phyloP scores from a whole-genome alignment of 352 stramenopile genomes.

The Plasmopara viticola region DNA sequence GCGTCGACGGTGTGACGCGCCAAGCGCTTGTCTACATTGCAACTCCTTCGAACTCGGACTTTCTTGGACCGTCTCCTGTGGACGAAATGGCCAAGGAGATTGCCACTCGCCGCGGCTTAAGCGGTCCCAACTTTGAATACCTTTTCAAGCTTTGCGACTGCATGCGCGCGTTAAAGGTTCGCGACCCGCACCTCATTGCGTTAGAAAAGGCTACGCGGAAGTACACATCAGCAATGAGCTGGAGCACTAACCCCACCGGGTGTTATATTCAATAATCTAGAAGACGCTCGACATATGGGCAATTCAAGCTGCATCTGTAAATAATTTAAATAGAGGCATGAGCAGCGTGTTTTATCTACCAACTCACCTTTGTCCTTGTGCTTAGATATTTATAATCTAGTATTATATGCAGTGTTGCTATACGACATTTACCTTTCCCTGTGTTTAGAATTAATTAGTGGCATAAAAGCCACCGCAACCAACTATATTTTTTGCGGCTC shows the following conservation, averaged over 20 bases:
- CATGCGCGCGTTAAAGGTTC: slow-evolving; percentile 70
- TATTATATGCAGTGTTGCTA: neutral
- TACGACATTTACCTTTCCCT: too few species aligned
- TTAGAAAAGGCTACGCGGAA: slow-evolving; percentile 65
- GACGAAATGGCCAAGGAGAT: slow-evolving; percentile 80
- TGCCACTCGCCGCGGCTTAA: slow-evolving; percentile 56
- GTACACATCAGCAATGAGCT: slow-evolving; percentile 42
- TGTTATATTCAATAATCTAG: slow-evolving; percentile 52
- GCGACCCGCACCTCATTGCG: slow-evolving; percentile 65
- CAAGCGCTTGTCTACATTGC: slow-evolving; percentile 81
- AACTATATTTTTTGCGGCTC: too few species aligned
- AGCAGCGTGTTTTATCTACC: slow-evolving; percentile 20
- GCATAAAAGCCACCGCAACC: too few species aligned
- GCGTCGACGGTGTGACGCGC: slow-evolving; percentile 57
- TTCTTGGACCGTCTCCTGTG: slow-evolving; percentile 62
- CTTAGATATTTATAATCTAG: too few species aligned
- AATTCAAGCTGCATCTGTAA: slow-evolving; percentile 25
- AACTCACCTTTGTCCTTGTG: too few species aligned
- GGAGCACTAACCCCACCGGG: slow-evolving; percentile 28
- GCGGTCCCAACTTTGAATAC: slow-evolving; percentile 82
- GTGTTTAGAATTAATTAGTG: too few species aligned
- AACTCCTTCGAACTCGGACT: slow-evolving; percentile 76
- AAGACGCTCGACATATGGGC: slow-evolving; percentile 9
- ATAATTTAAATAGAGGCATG: slow-evolving; percentile 40
- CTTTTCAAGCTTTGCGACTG: slow-evolving; percentile 73